Evolutionary conservation across 805 yeast genomes (phyloP), one percentile per base, ranked within the genome.

Genomic region (Candida parachauliodes): DNA sequence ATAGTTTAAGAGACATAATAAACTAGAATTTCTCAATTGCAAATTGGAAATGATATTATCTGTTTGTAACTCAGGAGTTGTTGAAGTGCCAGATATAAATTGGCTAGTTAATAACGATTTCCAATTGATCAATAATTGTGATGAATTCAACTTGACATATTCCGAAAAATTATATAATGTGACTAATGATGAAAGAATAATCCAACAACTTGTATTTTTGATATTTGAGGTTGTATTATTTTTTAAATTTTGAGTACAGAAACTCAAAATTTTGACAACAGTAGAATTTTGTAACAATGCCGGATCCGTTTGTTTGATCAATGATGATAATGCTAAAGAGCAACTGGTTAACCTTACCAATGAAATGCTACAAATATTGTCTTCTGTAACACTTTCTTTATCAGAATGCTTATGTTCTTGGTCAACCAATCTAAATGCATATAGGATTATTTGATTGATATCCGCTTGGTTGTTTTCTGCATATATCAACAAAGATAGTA

Each of bases 71-170:
- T 38, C 43, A 11, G 43, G 46, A 5, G 51, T 42, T 7, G 46
- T 43, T 29, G 45, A 36, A 7, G 46, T 39, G 4, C 30, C 40
- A 24, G 62, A 52, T 9, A 62, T 56, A 32, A 53, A 65, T 35
- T 68, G 73, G 1, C 72, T 65, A 2, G 74, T 68, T 39, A 68
- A 56, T 14, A 68, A 52, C 43, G 64, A 57, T 41, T 68, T 68
- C 73, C 73, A 68, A 32, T 67, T 68, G 5, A 68, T 65, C 25
- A 68, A 49, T 36, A 66, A 59, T 43, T 68, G 73, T 1, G 74
- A 67, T 0, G 72, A 63, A 43, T 68, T 68, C 44, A 68, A 55
- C 39, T 57, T 58, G 12, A 68, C 70, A 44, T 63, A 65, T 42
- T 68, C 74, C 0, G 70, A 62, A 22, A 62, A 64, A 29, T 62